A percentile compares a stretch with the other conserved stretches of the same genome.
These are phyloP conservation scores for Crucibulum cyathiforme DNA, from an alignment of 1,284 basidiomycete genomes.

Conservation along the genomic window DNA sequence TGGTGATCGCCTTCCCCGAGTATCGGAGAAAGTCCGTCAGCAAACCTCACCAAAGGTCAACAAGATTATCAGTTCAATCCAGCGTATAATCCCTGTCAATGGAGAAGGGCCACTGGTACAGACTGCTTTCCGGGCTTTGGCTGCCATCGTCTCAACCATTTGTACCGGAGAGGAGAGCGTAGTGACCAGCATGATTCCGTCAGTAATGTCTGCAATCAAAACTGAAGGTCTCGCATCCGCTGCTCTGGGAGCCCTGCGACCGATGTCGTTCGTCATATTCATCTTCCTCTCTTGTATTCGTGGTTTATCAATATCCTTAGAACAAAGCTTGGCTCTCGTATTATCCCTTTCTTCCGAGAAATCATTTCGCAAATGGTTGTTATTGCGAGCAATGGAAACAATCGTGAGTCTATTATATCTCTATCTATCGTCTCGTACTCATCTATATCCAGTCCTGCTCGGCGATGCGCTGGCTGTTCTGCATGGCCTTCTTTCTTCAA, in stretches of 20 bases:
- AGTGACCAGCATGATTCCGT: constrained; percentile 64
- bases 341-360: constrained; percentile 84
- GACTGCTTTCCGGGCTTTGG: constrained; percentile 64
- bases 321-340: constrained; percentile 79
- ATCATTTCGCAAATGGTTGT: constrained; percentile 66
- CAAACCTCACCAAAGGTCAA: constrained; percentile 55
- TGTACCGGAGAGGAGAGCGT: constrained; percentile 70
- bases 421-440: constrained; percentile 4
- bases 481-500: constrained; percentile 59
- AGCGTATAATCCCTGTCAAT: constrained; percentile 51
- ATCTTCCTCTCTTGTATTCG: neutral
- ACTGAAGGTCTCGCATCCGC: constrained; percentile 40
- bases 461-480: constrained; percentile 57
- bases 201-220: constrained; percentile 56
- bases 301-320: constrained; percentile 42
- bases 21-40: constrained; percentile 65
- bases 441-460: constrained; percentile 23
- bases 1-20: constrained; percentile 65
- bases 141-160: constrained; percentile 62
- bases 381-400: constrained; percentile 51
- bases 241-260: constrained; percentile 62
- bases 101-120: constrained; percentile 45
- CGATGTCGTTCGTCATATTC: constrained; percentile 60
- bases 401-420: constrained; percentile 31
- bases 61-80: constrained; percentile 58